phyloP scores from a whole-genome alignment of 2,329 filamentous ascomycete species.

The Fusarium cyanostomum region DNA sequence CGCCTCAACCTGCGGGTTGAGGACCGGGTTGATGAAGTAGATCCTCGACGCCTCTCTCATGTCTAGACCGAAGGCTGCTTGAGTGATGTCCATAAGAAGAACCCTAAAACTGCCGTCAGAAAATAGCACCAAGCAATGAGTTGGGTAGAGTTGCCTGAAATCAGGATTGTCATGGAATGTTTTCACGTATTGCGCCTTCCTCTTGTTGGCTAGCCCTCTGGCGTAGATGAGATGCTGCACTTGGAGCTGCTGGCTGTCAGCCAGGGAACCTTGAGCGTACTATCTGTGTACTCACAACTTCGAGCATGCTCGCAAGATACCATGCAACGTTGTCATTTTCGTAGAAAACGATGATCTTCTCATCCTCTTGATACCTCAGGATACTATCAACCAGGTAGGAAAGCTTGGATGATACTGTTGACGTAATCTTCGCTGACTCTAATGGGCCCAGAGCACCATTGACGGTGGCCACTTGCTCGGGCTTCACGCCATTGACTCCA shows the following conservation, averaged over 20 bases:
- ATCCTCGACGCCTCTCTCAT: conserved; percentile 84
- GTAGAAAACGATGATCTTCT: conserved; percentile 95
- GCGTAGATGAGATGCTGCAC: conserved; percentile 74
- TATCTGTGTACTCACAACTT: conserved; percentile 62
- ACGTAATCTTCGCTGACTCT: conserved; percentile 70
- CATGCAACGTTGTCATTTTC: conserved; percentile 87
- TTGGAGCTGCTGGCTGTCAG: conserved; percentile 55
- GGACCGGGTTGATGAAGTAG: conserved; percentile 89
- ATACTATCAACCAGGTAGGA: conserved; percentile 85
- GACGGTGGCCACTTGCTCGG: conserved; percentile 30
- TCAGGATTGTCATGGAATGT: conserved; percentile 76
- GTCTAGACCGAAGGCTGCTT: conserved; percentile 89
- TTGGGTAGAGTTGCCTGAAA: conserved; percentile 58
- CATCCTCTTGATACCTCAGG: conserved; percentile 69
- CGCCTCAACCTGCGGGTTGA: conserved; percentile 84
- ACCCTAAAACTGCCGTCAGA: conserved; percentile 60
- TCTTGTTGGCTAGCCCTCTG: conserved; percentile 66
- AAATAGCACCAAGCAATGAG: neutral
- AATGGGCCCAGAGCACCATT: conserved; percentile 57
- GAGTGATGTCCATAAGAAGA: conserved; percentile 88
- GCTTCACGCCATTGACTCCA: conserved; percentile 39
- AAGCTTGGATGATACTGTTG: conserved; percentile 86
- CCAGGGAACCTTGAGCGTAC: neutral
- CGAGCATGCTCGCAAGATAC: conserved; percentile 84
- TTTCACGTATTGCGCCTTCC: conserved; percentile 78